Evolutionary conservation across 2,329 filamentous ascomycete genomes (phyloP).

Genomic region (Cryphonectria carpinicola): DNA sequence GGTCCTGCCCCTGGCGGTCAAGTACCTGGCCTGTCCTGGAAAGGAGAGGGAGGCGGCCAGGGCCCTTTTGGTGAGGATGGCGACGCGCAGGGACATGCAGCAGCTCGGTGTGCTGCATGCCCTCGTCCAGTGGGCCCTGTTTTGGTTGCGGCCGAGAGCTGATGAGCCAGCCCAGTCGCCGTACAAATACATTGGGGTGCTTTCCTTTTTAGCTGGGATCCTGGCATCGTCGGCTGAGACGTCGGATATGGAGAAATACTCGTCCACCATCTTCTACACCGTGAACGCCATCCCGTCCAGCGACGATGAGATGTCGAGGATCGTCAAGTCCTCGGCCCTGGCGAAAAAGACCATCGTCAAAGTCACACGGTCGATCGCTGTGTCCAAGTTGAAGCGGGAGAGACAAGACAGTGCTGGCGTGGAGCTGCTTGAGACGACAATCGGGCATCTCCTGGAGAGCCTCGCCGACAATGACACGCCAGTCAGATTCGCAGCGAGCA

Average conservation of each 20-base stretch:
- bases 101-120: slow-evolving; percentile 69
- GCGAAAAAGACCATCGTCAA: slow-evolving; percentile 85
- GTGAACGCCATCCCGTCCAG: slow-evolving; percentile 54
- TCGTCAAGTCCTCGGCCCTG: slow-evolving; percentile 72
- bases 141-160: slow-evolving; percentile 54
- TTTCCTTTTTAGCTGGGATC: slow-evolving; percentile 80
- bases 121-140: slow-evolving; percentile 73
- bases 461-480: slow-evolving; percentile 89
- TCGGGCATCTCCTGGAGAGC: slow-evolving; percentile 78
- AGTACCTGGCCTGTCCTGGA: slow-evolving; percentile 73
- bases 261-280: slow-evolving; percentile 67
- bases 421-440: slow-evolving; percentile 74
- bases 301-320: slow-evolving; percentile 51
- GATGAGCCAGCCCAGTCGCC: slow-evolving; percentile 52
- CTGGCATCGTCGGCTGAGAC: slow-evolving; percentile 71
- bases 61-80: slow-evolving; percentile 76
- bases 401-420: slow-evolving; percentile 46
- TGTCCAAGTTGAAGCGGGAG: slow-evolving; percentile 64
- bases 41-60: slow-evolving; percentile 93
- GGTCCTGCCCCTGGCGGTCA: slow-evolving; percentile 71
- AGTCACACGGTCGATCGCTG: slow-evolving; percentile 74
- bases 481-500: slow-evolving; percentile 87
- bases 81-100: slow-evolving; percentile 89
- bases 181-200: slow-evolving; percentile 76
- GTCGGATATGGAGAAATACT: slow-evolving; percentile 71